Conservation (phyloP, 1,284 basidiomycete genomes). For the Leucoagaricus sp. region DNA sequence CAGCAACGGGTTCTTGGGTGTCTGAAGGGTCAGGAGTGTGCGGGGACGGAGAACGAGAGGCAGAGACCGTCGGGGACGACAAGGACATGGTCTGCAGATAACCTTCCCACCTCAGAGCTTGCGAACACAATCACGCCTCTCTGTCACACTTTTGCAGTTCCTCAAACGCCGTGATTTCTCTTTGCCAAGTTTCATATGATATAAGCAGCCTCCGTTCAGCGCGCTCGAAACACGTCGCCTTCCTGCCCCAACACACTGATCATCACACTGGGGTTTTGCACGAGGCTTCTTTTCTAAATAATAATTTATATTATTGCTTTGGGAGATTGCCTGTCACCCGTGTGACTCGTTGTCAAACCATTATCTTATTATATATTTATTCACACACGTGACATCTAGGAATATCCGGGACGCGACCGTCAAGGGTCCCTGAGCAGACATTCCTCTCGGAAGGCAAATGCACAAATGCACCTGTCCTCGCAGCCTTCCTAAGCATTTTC, state of each 20-base stretch:
- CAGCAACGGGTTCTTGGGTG: slow-evolving; percentile 44
- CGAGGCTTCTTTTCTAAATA: no score
- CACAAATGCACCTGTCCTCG: slow-evolving; percentile 8
- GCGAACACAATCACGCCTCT: not conserved
- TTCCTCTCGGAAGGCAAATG: slow-evolving; percentile 7
- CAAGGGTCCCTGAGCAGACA: not conserved
- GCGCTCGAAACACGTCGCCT: no score
- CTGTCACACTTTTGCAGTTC: not conserved
- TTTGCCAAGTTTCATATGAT: no score
- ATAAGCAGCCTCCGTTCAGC: no score
- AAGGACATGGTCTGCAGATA: slow-evolving; percentile 42
- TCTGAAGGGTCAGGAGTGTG: slow-evolving; percentile 67
- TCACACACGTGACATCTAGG: not conserved
- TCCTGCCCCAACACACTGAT: no score
- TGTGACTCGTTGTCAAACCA: slow-evolving; percentile 1
- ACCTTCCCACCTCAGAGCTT: not conserved
- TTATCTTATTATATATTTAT: not conserved
- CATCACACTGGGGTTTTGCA: no score
- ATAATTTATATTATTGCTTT: no score
- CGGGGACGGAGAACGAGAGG: slow-evolving; percentile 71
- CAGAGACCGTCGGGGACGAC: slow-evolving; percentile 53
- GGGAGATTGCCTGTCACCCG: not conserved
- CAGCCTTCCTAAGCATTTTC: not conserved
- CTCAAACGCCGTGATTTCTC: no score
- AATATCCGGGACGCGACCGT: slow-evolving; percentile 1